Conservation (phyloP, 768 basidiomycete genomes). For the Mycena rebaudengoi region DNA sequence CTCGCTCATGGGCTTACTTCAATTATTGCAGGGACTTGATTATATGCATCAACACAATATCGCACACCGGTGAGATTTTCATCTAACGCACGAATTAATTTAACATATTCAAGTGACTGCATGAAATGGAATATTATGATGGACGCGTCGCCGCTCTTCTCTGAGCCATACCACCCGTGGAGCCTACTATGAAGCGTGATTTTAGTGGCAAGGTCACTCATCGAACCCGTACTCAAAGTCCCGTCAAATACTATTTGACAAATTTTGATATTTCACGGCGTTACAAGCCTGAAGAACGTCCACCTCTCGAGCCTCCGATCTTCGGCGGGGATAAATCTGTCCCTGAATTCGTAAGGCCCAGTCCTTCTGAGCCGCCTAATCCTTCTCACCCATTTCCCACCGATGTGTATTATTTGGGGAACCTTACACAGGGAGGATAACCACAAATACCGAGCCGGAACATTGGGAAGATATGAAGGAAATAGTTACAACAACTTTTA, state of each 20-base stretch:
- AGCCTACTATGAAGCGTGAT: slow-evolving; percentile 15
- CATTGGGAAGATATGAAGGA: too few species aligned
- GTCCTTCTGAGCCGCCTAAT: slow-evolving; percentile 34
- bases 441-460: too few species aligned
- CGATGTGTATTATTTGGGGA: slow-evolving; percentile 47
- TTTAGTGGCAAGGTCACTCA: neutral
- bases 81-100: neutral
- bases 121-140: slow-evolving; percentile 44
- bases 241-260: slow-evolving; percentile 43
- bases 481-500: too few species aligned
- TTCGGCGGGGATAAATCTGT: slow-evolving; percentile 48
- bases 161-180: slow-evolving; percentile 35
- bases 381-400: slow-evolving; percentile 51
- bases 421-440: too few species aligned
- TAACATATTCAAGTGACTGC: slow-evolving; percentile 14
- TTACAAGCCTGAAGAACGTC: slow-evolving; percentile 33
- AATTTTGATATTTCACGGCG: slow-evolving; percentile 45
- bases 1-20: neutral
- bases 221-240: slow-evolving; percentile 35
- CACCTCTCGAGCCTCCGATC: slow-evolving; percentile 37
- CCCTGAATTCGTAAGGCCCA: neutral
- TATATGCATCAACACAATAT: slow-evolving; percentile 39
- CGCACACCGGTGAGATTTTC: slow-evolving; percentile 36
- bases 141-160: slow-evolving; percentile 38
- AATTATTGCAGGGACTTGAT: slow-evolving; percentile 23